Base-by-base conservation (phyloP, 805 yeast species). In the Jamesozyma hellenica region DNA sequence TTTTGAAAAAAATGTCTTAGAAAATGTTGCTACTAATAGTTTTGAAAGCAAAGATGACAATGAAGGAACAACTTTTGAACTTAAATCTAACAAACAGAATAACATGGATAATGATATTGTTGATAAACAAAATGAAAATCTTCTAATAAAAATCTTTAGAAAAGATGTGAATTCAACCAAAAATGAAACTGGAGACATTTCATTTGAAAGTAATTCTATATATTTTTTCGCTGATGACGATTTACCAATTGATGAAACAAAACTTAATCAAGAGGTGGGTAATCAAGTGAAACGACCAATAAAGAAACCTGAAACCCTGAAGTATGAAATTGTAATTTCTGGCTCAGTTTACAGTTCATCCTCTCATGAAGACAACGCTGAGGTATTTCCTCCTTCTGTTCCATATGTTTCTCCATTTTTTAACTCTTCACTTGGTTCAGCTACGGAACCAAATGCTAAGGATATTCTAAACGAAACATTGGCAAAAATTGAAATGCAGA, bases 371-470 rank as follows among this genome's bases (percentile, higher is more conserved):
- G 55, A 52, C 26, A 48, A 48, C 30, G 37, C 28, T 2, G 34
- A 40, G 2, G 7, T 42, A n/a, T 15, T 36, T 17, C 41, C 42
- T 9, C 30, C 46, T 1, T 10, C 34, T 7, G 27, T 31, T 14
- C 47, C 42, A 12, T 55, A 55, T 32, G 33, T 47, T 1, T 52
- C 60, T 6, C 57, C 58, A 11, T 49, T 53, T 34, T 32, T 32
- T 4, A 39, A 38, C 2, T 40, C 52, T 32, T 56, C 58, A 9
- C 52, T 53, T 31, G 14, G 32, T 5, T 5, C 33, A 4, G 23
- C 8, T 21, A n/a, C 17, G n/a, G 7, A 19, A 5, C 39, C 21
- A 10, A 34, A 43, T 16, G 33, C 39, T 2, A 27, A 42, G 14
- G 37, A 29, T 10, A 9, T 48, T 12, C 26, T 50, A 3, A 41